Evolutionary conservation across 805 yeast genomes (phyloP).

Genomic region (Starmerella apis): DNA sequence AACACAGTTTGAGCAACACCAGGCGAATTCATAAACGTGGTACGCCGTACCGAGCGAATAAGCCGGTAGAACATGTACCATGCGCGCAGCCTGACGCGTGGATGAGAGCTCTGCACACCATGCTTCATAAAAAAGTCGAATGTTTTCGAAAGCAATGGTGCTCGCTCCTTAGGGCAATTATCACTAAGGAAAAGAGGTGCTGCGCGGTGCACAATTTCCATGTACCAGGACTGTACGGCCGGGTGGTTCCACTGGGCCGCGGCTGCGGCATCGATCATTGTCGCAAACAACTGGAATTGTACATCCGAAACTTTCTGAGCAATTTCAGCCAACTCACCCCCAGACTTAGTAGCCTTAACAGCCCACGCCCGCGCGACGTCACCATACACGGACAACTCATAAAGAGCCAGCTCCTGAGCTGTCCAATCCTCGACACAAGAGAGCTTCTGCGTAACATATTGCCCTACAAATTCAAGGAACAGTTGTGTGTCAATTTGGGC

Average conservation of each 20-base stretch:
- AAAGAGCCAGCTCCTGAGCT: constrained; percentile 74
- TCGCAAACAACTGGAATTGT: constrained; percentile 35
- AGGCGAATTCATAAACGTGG: constrained; percentile 38
- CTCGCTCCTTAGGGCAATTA: constrained; percentile 19
- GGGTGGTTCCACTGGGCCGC: constrained; percentile 45
- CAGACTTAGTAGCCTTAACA: constrained; percentile 14
- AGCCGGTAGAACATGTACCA: constrained; percentile 87
- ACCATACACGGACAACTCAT: constrained; percentile 64
- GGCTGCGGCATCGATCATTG: constrained; percentile 24
- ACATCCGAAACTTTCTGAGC: constrained; percentile 11
- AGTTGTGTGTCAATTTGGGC: constrained; percentile 50
- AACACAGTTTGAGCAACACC: constrained; percentile 46
- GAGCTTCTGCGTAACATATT: constrained; percentile 8
- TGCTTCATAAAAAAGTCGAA: constrained; percentile 70
- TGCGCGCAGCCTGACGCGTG: constrained; percentile 68
- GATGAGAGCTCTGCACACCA: constrained; percentile 67
- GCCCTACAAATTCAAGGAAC: constrained; percentile 15
- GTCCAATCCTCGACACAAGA: constrained; percentile 46
- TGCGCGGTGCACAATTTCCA: constrained; percentile 77
- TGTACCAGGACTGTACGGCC: constrained; percentile 66
- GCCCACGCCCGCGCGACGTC: constrained; percentile 41
- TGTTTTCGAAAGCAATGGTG: constrained; percentile 41
- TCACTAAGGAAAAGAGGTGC: constrained; percentile 42
- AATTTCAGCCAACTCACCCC: constrained; percentile 14
- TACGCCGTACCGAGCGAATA: constrained; percentile 57